A percentile compares a stretch with the other conserved stretches of the same genome.
Evolutionary conservation across 352 stramenopile species (phyloP).

Genomic region (Phytopythium vexans): DNA sequence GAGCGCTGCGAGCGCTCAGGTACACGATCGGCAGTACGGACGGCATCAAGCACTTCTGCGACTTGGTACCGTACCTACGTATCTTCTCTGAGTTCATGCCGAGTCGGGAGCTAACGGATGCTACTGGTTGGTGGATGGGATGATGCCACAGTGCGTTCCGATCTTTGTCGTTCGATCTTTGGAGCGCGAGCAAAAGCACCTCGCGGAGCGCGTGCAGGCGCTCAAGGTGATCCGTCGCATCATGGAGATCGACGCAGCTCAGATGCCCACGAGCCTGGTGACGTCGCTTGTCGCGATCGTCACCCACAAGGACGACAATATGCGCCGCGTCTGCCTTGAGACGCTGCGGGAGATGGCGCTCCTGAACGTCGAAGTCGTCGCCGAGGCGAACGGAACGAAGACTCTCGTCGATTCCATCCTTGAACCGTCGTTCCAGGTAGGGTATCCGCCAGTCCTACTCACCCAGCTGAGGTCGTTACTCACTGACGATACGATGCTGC

Average conservation of each 20-base stretch:
- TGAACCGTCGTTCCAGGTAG: slow-evolving; percentile 77
- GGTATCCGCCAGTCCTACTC: not conserved
- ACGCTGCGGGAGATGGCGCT: slow-evolving; percentile 81
- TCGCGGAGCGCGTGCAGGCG: slow-evolving; percentile 82
- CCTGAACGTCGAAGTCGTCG: slow-evolving; percentile 78
- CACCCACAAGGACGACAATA: slow-evolving; percentile 87
- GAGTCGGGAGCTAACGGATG: not conserved
- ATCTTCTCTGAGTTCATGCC: not conserved
- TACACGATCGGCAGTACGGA: slow-evolving; percentile 82
- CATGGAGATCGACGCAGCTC: slow-evolving; percentile 81
- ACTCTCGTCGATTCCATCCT: slow-evolving; percentile 85
- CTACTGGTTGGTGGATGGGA: slow-evolving; percentile 1
- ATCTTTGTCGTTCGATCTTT: slow-evolving; percentile 83
- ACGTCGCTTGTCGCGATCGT: slow-evolving; percentile 79
- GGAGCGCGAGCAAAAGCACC: slow-evolving; percentile 84
- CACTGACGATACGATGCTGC: not conserved
- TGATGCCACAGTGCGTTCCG: slow-evolving; percentile 43
- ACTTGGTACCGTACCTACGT: slow-evolving; percentile 31
- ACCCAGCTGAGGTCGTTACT: not conserved
- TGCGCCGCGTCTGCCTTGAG: slow-evolving; percentile 84
- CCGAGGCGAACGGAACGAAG: slow-evolving; percentile 80
- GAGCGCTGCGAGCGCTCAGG: slow-evolving; percentile 71
- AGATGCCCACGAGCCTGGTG: slow-evolving; percentile 84
- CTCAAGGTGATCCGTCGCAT: slow-evolving; percentile 84
- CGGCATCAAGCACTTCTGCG: slow-evolving; percentile 60